A percentile compares a stretch with the other conserved stretches of the same genome.
phyloP scores from a whole-genome alignment of 176 grass and related monocot genomes.

The Juncus inflexus region DNA sequence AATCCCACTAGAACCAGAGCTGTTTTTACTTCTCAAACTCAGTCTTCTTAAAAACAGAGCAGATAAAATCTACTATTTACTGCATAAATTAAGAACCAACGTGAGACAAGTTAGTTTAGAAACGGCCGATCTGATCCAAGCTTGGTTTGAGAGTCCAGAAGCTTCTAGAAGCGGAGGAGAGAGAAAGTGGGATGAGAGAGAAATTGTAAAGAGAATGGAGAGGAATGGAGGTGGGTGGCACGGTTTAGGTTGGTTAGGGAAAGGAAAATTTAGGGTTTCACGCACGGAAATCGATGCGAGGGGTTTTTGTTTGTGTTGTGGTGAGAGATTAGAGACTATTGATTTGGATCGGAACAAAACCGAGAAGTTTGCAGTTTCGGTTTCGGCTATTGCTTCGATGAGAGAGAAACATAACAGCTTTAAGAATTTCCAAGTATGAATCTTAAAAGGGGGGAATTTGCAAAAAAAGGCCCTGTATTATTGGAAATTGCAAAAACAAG shows the following conservation, averaged over 20 bases:
- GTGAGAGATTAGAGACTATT: too few species aligned
- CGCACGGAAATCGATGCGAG: slow-evolving; percentile 31
- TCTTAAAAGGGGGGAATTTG: too few species aligned
- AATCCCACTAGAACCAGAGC: slow-evolving; percentile 47
- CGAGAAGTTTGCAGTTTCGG: too few species aligned
- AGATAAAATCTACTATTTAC: slow-evolving; percentile 55
- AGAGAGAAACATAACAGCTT: too few species aligned
- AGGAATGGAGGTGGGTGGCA: slow-evolving; percentile 77
- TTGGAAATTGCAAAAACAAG: too few species aligned
- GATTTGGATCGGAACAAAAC: too few species aligned
- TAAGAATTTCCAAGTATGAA: too few species aligned
- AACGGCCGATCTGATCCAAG: slow-evolving; percentile 40
- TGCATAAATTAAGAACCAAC: slow-evolving; percentile 61
- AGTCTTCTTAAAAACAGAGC: slow-evolving; percentile 32
- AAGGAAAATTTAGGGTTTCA: slow-evolving; percentile 45
- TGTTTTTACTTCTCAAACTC: slow-evolving; percentile 47
- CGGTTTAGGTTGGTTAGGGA: slow-evolving; percentile 59
- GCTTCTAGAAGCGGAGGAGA: slow-evolving; percentile 50
- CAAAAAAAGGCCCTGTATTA: too few species aligned
- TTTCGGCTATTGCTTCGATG: too few species aligned
- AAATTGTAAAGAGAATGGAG: slow-evolving; percentile 36
- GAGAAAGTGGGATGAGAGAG: slow-evolving; percentile 56
- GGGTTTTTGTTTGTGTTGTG: slow-evolving; percentile 46
- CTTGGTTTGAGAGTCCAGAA: slow-evolving; percentile 56
- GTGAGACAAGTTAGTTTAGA: slow-evolving; percentile 52